phyloP scores from a whole-genome alignment of 140 eudicot species.

The Eryngium alpinum region DNA sequence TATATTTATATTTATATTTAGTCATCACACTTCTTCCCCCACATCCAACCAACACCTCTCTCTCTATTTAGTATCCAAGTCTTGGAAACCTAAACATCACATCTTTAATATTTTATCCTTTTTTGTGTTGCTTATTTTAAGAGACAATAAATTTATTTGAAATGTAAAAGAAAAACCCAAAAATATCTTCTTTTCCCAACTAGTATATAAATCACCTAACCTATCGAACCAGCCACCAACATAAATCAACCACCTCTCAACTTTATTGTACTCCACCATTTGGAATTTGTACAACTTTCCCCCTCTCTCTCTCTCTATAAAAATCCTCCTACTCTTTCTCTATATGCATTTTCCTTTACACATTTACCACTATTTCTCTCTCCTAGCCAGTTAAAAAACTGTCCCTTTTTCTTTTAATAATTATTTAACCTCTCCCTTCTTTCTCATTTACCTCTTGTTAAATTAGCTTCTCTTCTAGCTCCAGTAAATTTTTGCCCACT shows the following conservation, averaged over 20 bases:
- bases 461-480: not conserved
- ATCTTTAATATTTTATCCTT: not conserved
- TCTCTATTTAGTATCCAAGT: not conserved
- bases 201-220: conserved; percentile 8
- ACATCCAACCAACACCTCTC: too few relatives aligned
- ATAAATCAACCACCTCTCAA: not conserved
- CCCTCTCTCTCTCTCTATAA: not conserved
- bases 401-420: too few relatives aligned
- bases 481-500: not conserved
- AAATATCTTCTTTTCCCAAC: not conserved
- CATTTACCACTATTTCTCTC: not conserved
- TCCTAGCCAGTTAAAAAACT: not conserved
- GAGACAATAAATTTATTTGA: not conserved
- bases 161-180: not conserved
- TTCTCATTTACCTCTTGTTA: not conserved
- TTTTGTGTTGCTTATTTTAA: not conserved
- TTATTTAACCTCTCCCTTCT: not conserved
- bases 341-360: not conserved
- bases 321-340: not conserved
- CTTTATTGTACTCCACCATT: not conserved
- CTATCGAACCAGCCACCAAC: not conserved
- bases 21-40: too few relatives aligned
- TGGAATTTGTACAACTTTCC: not conserved
- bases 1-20: too few relatives aligned
- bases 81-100: not conserved